Conservation (phyloP, 1,284 basidiomycete genomes). For the Rhodotorula glutinis region DNA sequence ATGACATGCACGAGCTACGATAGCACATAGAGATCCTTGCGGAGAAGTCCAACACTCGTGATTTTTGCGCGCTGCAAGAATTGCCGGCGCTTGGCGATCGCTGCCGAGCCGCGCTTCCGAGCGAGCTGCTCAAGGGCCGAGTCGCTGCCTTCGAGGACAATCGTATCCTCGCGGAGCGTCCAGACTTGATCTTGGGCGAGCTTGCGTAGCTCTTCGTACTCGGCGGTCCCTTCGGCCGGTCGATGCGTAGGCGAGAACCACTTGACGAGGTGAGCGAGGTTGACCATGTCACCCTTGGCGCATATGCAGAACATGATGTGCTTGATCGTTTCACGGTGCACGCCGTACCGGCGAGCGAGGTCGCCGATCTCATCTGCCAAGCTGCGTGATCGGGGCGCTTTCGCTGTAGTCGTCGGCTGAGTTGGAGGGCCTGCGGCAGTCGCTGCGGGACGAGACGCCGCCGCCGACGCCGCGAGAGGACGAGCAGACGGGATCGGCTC, state of each 20-base stretch:
- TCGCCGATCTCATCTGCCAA: background rate
- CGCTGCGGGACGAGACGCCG: too few species aligned
- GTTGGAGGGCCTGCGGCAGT: too few species aligned
- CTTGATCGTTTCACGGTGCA: background rate
- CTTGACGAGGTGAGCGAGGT: background rate
- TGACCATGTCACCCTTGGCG: background rate
- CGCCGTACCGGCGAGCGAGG: background rate
- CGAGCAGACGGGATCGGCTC: too few species aligned
- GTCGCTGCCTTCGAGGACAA: slow-evolving; percentile 15
- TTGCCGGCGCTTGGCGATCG: background rate
- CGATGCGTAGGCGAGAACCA: background rate
- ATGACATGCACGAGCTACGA: background rate
- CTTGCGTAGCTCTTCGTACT: background rate
- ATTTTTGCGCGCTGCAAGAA: slow-evolving; percentile 1
- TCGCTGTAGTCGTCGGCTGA: background rate
- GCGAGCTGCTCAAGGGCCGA: background rate
- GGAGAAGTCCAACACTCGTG: background rate
- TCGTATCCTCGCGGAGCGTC: slow-evolving; percentile 11
- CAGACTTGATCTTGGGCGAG: background rate
- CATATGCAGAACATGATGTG: slow-evolving; percentile 10
- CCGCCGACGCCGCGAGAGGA: too few species aligned
- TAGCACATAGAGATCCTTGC: background rate
- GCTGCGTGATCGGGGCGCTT: background rate
- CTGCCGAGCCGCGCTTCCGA: background rate
- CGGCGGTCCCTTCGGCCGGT: background rate